Conservation (phyloP, 345 rosid species). For the Psidium guajava region DNA sequence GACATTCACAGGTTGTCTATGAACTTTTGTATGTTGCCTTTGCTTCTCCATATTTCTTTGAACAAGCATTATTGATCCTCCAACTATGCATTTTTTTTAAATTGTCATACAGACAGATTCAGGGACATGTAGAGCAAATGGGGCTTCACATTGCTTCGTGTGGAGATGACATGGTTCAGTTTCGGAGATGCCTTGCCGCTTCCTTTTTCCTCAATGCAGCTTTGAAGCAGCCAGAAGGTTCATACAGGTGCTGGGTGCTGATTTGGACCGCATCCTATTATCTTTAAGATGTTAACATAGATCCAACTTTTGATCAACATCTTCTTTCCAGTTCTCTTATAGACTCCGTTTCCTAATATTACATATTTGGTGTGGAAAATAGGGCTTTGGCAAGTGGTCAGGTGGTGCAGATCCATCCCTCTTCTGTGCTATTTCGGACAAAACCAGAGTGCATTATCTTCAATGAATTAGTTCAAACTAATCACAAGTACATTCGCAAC, state of each 20-base stretch:
- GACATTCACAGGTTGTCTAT: conserved; percentile 56
- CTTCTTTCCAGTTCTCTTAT: neutral
- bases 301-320: neutral
- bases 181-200: conserved; percentile 82
- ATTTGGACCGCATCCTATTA: neutral
- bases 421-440: conserved; percentile 58
- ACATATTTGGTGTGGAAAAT: conserved; percentile 9
- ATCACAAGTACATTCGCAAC: conserved; percentile 67
- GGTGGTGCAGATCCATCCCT: conserved; percentile 80
- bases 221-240: conserved; percentile 74
- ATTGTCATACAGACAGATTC: conserved; percentile 63
- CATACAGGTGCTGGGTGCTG: conserved; percentile 45
- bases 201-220: conserved; percentile 97
- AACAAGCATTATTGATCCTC: neutral
- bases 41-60: neutral
- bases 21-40: neutral
- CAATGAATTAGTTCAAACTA: conserved; percentile 77
- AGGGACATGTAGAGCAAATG: conserved; percentile 62
- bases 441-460: conserved; percentile 76
- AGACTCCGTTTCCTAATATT: neutral
- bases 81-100: neutral
- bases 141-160: conserved; percentile 67
- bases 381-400: conserved; percentile 92
- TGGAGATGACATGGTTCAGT: conserved; percentile 68
- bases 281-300: neutral